Conservation (phyloP, 2,329 filamentous ascomycete genomes). For the Talaromyces piceae region DNA sequence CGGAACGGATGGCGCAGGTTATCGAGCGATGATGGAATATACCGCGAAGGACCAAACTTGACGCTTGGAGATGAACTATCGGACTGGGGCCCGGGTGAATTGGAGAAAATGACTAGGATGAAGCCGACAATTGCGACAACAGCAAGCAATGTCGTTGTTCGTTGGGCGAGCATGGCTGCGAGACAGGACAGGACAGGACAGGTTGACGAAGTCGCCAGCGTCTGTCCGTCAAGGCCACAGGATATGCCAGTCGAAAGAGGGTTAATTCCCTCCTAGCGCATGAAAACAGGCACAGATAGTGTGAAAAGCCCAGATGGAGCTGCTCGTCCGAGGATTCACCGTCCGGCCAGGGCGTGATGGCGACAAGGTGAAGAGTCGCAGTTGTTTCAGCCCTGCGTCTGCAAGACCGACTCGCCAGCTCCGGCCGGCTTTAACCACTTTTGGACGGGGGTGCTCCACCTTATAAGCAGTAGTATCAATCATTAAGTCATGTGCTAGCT, state of each 20-base stretch:
- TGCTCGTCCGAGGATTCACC: neutral
- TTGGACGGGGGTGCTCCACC: neutral
- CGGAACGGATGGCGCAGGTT: conserved; percentile 57
- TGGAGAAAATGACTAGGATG: conserved; percentile 38
- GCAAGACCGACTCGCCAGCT: neutral
- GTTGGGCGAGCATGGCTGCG: conserved; percentile 31
- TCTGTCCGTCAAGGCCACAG: conserved; percentile 5
- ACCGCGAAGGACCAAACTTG: conserved; percentile 19
- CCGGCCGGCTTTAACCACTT: neutral
- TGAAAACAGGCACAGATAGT: neutral
- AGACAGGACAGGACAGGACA: no score
- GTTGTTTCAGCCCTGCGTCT: no score
- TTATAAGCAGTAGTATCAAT: neutral
- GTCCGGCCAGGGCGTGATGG: neutral
- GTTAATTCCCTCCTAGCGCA: neutral
- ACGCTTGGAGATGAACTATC: conserved; percentile 16
- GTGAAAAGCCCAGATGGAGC: neutral
- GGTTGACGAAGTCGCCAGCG: neutral
- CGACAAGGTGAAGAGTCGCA: neutral
- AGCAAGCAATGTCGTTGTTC: conserved; percentile 34
- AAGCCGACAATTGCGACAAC: conserved; percentile 37
- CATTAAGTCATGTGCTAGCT: neutral
- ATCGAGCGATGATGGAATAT: conserved; percentile 37
- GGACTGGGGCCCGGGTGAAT: conserved; percentile 25
- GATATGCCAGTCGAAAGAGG: neutral